Evolutionary conservation across 192 early-diverging fungal genomes (phyloP).

Genomic region (Funneliformis geosporum): DNA sequence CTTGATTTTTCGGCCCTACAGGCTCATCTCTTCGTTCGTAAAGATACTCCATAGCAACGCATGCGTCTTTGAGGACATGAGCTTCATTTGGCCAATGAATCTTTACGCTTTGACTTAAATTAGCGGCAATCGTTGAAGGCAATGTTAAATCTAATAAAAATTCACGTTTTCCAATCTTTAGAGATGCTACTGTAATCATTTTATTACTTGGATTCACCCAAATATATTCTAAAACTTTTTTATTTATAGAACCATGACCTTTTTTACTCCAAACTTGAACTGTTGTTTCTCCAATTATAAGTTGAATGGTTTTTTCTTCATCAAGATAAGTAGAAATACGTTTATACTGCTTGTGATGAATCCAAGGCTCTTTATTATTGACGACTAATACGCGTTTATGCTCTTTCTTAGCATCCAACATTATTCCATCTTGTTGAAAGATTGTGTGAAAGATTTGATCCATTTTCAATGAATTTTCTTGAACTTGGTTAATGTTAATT

Average conservation of each 20-base stretch:
- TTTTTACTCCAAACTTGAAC: not conserved
- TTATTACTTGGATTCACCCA: no score
- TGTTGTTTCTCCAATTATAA: not conserved
- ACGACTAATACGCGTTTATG: not conserved
- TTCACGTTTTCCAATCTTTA: no score
- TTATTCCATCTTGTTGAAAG: not conserved
- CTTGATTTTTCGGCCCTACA: not conserved
- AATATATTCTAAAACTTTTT: no score
- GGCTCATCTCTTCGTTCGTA: not conserved
- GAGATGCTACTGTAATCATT: no score
- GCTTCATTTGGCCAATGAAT: no score
- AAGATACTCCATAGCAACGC: no score
- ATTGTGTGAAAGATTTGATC: not conserved
- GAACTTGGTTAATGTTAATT: not conserved
- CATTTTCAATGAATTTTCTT: not conserved
- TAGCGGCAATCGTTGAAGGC: no score
- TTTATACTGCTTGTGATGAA: not conserved
- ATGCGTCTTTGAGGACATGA: no score
- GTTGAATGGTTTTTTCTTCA: not conserved
- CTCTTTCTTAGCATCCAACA: not conserved
- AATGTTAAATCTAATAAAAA: no score
- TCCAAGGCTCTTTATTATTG: conserved; percentile 1
- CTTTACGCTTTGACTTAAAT: no score
- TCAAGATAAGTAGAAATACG: not conserved
- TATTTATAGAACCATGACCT: no score